A percentile compares a stretch with the other conserved stretches of the same genome.
phyloP scores from a whole-genome alignment of 768 basidiomycete genomes.

The Kwoniella sp. region DNA sequence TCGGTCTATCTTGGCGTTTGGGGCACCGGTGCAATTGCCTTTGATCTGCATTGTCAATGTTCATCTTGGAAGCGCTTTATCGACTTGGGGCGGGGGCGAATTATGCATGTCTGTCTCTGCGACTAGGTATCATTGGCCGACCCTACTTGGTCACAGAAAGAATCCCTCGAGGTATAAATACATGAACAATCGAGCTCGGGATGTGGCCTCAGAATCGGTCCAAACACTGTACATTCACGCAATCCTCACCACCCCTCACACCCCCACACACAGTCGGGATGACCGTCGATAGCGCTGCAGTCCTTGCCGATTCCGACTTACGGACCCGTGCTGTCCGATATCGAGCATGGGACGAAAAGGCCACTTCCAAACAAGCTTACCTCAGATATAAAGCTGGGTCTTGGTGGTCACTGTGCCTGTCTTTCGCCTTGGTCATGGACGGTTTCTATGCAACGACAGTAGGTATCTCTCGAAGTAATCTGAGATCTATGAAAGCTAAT shows the following conservation, averaged over 20 bases:
- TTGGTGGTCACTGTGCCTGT: constrained; percentile 29
- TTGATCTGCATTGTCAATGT: not conserved
- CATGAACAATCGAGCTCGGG: not conserved
- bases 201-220: not conserved
- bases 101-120: too few relatives aligned
- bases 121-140: too few relatives aligned
- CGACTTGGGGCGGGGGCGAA: too few relatives aligned
- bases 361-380: not conserved
- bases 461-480: not conserved
- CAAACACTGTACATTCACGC: not conserved
- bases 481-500: not conserved
- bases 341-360: not conserved
- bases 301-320: not conserved
- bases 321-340: not conserved
- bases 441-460: constrained; percentile 9
- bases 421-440: constrained; percentile 34
- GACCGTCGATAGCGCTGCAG: not conserved
- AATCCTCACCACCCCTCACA: not conserved
- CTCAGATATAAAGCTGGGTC: constrained; percentile 45
- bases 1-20: not conserved
- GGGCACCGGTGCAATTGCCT: not conserved
- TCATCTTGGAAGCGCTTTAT: too few relatives aligned
- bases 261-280: not conserved
- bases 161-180: not conserved
- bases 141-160: not conserved